phyloP scores from a whole-genome alignment of 352 stramenopile genomes.

The Phytophthora cryptogea region DNA sequence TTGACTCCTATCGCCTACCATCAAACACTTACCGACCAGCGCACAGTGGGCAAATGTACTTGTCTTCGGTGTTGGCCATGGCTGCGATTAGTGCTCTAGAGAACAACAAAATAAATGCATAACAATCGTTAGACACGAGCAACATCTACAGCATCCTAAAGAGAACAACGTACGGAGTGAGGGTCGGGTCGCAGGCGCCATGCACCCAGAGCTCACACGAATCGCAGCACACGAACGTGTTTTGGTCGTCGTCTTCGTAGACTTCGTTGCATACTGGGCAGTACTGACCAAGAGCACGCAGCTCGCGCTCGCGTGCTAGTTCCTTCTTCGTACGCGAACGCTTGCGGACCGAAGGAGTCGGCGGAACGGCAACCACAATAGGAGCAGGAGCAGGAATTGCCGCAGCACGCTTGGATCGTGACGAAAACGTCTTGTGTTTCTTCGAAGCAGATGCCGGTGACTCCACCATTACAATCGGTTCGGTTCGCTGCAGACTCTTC shows the following conservation, averaged over 20 bases:
- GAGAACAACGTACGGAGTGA: slow-evolving; percentile 59
- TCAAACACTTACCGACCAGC: slow-evolving; percentile 48
- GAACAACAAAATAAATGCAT: slow-evolving; percentile 13
- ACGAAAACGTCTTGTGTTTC: slow-evolving; percentile 35
- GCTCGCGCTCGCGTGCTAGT: slow-evolving; percentile 67
- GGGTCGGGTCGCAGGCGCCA: slow-evolving; percentile 64
- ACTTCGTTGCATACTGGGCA: slow-evolving; percentile 85
- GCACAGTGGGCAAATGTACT: slow-evolving; percentile 88
- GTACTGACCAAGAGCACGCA: slow-evolving; percentile 83
- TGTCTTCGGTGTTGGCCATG: slow-evolving; percentile 73
- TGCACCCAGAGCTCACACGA: slow-evolving; percentile 90
- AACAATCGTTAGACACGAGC: slow-evolving; percentile 2
- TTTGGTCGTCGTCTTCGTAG: slow-evolving; percentile 88
- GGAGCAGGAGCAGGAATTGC: slow-evolving; percentile 19
- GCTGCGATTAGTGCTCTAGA: slow-evolving; percentile 52
- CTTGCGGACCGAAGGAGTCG: slow-evolving; percentile 39
- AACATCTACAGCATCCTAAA: neutral
- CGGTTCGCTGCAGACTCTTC: slow-evolving; percentile 33
- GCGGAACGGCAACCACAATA: slow-evolving; percentile 19
- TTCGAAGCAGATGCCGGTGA: slow-evolving; percentile 31
- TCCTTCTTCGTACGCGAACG: slow-evolving; percentile 69
- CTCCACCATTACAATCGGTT: slow-evolving; percentile 22
- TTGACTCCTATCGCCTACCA: slow-evolving; percentile 9
- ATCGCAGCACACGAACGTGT: slow-evolving; percentile 88
- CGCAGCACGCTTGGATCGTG: slow-evolving; percentile 21